Conservation (phyloP, 176 grass and related monocot genomes). For the Oryza rufipogon region DNA sequence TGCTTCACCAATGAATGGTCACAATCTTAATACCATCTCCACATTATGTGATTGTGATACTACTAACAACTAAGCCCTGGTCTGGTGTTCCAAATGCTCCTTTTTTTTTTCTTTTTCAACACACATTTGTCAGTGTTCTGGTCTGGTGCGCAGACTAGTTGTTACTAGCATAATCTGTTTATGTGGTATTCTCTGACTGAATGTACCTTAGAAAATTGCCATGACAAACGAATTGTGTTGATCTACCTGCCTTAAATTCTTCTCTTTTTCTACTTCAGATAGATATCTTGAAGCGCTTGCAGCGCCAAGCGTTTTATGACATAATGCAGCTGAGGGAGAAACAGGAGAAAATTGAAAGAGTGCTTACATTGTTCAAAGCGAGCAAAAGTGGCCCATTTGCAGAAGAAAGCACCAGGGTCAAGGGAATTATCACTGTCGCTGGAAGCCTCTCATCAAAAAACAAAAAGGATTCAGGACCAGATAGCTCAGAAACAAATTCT, state of each 20-base stretch:
- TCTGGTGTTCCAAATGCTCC: background rate
- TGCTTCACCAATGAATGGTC: background rate
- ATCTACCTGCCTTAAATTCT: background rate
- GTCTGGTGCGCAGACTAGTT: too few species aligned
- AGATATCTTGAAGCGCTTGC: conserved; percentile 73
- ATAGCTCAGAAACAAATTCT: conserved; percentile 51
- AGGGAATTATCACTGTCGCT: conserved; percentile 58
- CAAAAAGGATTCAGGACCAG: background rate
- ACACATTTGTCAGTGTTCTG: background rate
- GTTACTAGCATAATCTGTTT: background rate
- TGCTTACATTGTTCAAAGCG: conserved; percentile 54
- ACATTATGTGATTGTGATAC: background rate
- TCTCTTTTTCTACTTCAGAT: conserved; percentile 37
- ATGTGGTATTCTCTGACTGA: background rate
- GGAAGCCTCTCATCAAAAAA: conserved; percentile 34
- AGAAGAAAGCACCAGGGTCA: conserved; percentile 61
- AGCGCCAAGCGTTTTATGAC: conserved; percentile 75
- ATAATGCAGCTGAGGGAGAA: conserved; percentile 84
- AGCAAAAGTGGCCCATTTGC: conserved; percentile 58
- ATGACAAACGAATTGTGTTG: background rate
- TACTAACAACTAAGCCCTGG: background rate
- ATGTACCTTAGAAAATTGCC: background rate
- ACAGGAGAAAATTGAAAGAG: conserved; percentile 75
- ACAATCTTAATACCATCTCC: background rate
- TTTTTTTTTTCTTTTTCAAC: background rate